Evolutionary conservation across 163 green algal species (phyloP).

Genomic region (Scenedesmus sp.): DNA sequence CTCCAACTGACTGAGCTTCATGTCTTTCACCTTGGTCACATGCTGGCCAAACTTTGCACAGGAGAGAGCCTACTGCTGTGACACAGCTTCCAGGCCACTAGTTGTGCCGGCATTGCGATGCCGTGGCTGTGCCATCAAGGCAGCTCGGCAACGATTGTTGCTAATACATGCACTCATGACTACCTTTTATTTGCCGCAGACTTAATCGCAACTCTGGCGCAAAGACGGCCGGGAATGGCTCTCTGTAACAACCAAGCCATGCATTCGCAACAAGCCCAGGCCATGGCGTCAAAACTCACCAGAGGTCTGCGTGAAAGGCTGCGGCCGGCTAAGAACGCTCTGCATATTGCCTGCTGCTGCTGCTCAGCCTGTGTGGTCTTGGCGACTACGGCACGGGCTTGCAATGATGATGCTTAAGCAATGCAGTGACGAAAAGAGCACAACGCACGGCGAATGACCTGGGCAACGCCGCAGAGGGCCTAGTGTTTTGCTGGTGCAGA

Average conservation of each 20-base stretch:
- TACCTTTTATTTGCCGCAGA: too few relatives aligned
- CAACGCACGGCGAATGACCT: not conserved
- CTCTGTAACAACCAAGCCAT: not conserved
- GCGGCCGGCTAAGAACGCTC: constrained; percentile 11
- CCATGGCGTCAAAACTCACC: not conserved
- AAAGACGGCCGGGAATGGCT: constrained; percentile 13
- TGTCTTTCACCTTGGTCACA: not conserved
- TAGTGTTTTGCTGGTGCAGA: constrained; percentile 4
- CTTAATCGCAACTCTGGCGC: not conserved
- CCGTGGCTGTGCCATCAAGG: not conserved
- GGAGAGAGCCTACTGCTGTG: not conserved
- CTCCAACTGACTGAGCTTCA: not conserved
- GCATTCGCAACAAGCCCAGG: not conserved
- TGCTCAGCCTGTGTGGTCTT: not conserved
- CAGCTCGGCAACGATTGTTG: not conserved
- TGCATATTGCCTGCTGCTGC: constrained; percentile 27
- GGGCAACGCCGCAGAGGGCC: not conserved
- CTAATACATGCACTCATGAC: too few relatives aligned
- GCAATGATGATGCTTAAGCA: not conserved
- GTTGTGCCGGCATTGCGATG: not conserved
- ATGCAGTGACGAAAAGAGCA: not conserved
- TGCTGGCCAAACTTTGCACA: not conserved
- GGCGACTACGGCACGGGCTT: not conserved
- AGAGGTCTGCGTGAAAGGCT: not conserved
- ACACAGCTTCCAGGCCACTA: constrained; percentile 1